Base-by-base conservation (phyloP, 805 yeast species). In the Barnettozyma californica region DNA sequence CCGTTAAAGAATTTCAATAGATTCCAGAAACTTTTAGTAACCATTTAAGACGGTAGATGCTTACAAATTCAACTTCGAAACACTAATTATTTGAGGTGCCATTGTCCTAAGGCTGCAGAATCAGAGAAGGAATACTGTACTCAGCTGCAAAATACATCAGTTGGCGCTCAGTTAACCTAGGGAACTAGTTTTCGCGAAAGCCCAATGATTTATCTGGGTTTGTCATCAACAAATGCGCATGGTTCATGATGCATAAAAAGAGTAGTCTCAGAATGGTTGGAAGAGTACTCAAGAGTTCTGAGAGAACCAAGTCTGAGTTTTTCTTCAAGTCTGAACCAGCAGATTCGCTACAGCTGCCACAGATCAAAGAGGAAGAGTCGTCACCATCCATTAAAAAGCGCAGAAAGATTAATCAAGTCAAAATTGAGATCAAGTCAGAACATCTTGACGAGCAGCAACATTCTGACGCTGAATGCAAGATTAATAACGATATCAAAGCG, bases 381-480 rank as follows among this genome's bases (percentile, higher is more conserved):
- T 23, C 11, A 9, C 7, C 5, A 18, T 10, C 38, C 3, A 21
- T 11, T 16, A 9, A 8, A 16, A 38, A 38, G 29, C 41, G 41
- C 18, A 38, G 41, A 18, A 20, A 23, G 20, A 38, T 38, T 9
- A 20, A 23, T 14, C 10, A 21, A 23, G 41, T 38, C 18, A 38
- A 38, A 29, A 38, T 23, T 9, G 41, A 38, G 41, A 38, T 38
- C 27, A 38, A 38, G 41, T 14, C 27, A 23, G 41, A 38, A n/a
- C 10, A 11, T n/a, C 10, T 16, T 4, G 27, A n/a, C 9, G 29
- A 9, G 4, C 16, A 14, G 3, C 27, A 5, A 7, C 2, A 23
- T 16, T 9, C n/a, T 13, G 9, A n/a, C 13, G 29, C 9, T 18
- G 38, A 35, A 35, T 13, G 20, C 29, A 26, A 3, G 21, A n/a